Conservation (phyloP, 345 rosid species). For the Eucalyptus pauciflora region DNA sequence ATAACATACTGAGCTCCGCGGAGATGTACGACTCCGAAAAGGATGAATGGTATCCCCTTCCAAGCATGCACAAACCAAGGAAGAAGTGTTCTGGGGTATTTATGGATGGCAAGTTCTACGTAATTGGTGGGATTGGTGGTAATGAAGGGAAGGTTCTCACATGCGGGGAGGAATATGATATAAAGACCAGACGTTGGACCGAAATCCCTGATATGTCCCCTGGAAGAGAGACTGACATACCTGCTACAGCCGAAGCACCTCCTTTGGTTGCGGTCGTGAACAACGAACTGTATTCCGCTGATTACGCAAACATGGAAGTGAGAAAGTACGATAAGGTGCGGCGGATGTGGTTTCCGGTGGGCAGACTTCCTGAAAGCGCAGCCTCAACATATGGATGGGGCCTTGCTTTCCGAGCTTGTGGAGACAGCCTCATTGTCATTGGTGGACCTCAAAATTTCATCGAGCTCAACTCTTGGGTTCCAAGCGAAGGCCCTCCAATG, state of each 20-base stretch:
- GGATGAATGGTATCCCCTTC: slow-evolving; percentile 13
- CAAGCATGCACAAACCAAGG: slow-evolving; percentile 30
- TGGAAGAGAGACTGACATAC: slow-evolving; percentile 8
- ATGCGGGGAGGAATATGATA: slow-evolving; percentile 30
- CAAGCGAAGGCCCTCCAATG: slow-evolving; percentile 57
- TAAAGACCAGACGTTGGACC: slow-evolving; percentile 19
- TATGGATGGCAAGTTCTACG: slow-evolving; percentile 35
- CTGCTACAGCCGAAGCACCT: slow-evolving; percentile 31
- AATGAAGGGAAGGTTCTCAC: slow-evolving; percentile 14
- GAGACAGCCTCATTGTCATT: slow-evolving; percentile 26
- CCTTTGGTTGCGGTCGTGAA: slow-evolving; percentile 32
- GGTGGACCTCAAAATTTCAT: slow-evolving; percentile 35
- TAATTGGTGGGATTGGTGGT: slow-evolving; percentile 31
- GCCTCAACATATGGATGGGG: slow-evolving; percentile 42
- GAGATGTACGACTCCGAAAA: slow-evolving; percentile 35
- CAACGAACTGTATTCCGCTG: slow-evolving; percentile 28
- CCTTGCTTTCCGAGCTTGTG: slow-evolving; percentile 37
- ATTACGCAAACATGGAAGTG: slow-evolving; percentile 25
- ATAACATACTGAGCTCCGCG: slow-evolving; percentile 17
- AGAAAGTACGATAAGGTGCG: slow-evolving; percentile 18
- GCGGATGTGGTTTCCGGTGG: slow-evolving; percentile 15
- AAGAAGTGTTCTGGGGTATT: slow-evolving; percentile 39
- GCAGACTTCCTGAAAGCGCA: slow-evolving; percentile 29
- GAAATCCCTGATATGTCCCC: slow-evolving; percentile 34
- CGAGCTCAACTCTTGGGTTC: slow-evolving; percentile 74